phyloP scores from a whole-genome alignment of 805 yeast genomes.

The Saturnispora kantuleensis region DNA sequence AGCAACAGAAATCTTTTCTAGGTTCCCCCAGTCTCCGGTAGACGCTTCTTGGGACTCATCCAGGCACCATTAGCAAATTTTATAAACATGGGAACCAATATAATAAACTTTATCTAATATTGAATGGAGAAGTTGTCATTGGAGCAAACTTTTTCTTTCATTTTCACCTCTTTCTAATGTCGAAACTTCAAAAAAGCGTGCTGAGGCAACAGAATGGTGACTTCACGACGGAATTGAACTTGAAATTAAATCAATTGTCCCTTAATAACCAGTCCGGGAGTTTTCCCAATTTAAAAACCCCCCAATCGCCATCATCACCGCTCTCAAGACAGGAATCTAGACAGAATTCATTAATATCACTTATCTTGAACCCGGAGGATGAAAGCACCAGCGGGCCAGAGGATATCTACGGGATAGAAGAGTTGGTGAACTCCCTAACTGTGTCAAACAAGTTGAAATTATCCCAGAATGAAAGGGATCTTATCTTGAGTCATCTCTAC shows the following conservation, averaged over 20 bases:
- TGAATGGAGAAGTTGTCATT: too few relatives aligned
- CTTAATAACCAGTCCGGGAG: background rate
- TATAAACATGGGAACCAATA: too few relatives aligned
- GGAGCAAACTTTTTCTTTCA: background rate
- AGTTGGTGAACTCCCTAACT: constrained; percentile 29
- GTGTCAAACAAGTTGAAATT: constrained; percentile 30
- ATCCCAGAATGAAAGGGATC: constrained; percentile 37
- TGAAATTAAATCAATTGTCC: constrained; percentile 6
- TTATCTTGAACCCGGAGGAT: constrained; percentile 15
- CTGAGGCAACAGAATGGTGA: constrained; percentile 5
- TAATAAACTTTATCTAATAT: too few relatives aligned
- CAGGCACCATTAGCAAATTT: too few relatives aligned
- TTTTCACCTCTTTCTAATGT: constrained; percentile 3
- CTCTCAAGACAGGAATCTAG: constrained; percentile 19
- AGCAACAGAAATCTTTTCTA: too few relatives aligned
- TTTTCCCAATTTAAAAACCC: background rate
- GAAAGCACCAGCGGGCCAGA: constrained; percentile 1
- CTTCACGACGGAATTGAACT: constrained; percentile 4
- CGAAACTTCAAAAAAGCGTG: constrained; percentile 10
- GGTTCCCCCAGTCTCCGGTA: too few relatives aligned
- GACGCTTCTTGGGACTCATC: too few relatives aligned
- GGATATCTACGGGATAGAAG: constrained; percentile 29
- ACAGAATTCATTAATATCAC: constrained; percentile 20
- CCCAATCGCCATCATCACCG: constrained; percentile 9
- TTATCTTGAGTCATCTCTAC: constrained; percentile 41